These are phyloP conservation scores for Parascedosporium putredinis DNA, from an alignment of 2,329 filamentous ascomycete species.

Conservation along the genomic window DNA sequence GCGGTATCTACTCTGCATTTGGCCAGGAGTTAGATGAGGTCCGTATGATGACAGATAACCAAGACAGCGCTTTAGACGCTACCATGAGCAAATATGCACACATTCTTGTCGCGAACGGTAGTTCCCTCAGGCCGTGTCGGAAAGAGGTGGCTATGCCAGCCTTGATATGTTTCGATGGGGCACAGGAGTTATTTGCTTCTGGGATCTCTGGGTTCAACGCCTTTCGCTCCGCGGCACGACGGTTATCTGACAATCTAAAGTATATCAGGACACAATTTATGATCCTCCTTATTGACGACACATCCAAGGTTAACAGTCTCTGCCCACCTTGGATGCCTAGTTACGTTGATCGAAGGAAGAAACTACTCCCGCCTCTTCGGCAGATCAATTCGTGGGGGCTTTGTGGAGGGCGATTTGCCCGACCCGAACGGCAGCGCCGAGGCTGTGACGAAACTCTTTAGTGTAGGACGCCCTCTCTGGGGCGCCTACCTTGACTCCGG, in stretches of 20 bases:
- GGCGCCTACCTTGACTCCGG: neutral
- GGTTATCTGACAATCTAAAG: neutral
- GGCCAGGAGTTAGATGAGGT: neutral
- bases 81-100: neutral
- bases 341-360: neutral
- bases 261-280: neutral
- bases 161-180: neutral
- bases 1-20: neutral
- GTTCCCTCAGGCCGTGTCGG: neutral
- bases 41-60: neutral
- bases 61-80: neutral
- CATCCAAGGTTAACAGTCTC: neutral
- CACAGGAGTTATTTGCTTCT: neutral
- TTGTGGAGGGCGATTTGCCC: neutral
- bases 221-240: neutral
- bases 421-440: neutral
- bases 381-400: neutral
- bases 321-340: neutral
- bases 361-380: neutral
- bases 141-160: neutral
- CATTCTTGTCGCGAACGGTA: neutral
- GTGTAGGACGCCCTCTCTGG: neutral
- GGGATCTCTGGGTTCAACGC: neutral
- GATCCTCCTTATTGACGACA: neutral
- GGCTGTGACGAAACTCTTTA: neutral